Evolutionary conservation across 495 filamentous ascomycete species (phyloP), one percentile per base, ranked within the genome.

Genomic region (Apiosordaria backusii): DNA sequence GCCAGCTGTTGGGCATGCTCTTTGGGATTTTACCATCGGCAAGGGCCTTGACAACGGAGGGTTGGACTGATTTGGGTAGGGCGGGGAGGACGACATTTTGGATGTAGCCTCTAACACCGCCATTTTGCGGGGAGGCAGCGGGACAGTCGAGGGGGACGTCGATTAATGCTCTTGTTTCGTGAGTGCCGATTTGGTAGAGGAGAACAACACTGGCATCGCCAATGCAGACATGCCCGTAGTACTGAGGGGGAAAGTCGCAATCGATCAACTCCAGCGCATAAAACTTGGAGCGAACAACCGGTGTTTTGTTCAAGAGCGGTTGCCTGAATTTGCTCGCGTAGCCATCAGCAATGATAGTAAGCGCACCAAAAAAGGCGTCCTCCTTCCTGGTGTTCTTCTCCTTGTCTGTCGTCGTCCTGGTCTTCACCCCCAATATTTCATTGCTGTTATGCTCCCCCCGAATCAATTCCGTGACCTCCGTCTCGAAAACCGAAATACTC

Each of bases 111-210:
- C 92, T 91, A 9, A 97, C 89, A 59, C 93, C 93, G 68, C 96
- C 94, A 53, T 83, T 85, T 23, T 85, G 81, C 10, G 86, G 71
- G 0, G 84, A 81, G 0, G 94, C 93, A 4, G 86, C 84, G n/a
- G 92, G 87, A 3, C 88, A 77, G 71, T 88, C 86, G 60, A 91
- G 88, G 19, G 92, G 93, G n/a, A 99, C 85, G 78, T 98, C 93
- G 71, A 98, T 85, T 15, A 99, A 84, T 21, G 90, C 90, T 57
- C 95, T 86, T 4, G 95, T 99, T 77, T 97, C 95, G 80, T 90
- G 92, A 15, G 92, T 90, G 70, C 96, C 94, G 77, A 99, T 99
- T 79, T 98, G 95, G 82, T 99, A 99, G 65, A 99, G 85, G 21
- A 99, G 87, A 55, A 97, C 88, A 1, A 94, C 94, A 4, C 88